Conservation (phyloP, 768 basidiomycete genomes). For the Pleurotus eryngii region DNA sequence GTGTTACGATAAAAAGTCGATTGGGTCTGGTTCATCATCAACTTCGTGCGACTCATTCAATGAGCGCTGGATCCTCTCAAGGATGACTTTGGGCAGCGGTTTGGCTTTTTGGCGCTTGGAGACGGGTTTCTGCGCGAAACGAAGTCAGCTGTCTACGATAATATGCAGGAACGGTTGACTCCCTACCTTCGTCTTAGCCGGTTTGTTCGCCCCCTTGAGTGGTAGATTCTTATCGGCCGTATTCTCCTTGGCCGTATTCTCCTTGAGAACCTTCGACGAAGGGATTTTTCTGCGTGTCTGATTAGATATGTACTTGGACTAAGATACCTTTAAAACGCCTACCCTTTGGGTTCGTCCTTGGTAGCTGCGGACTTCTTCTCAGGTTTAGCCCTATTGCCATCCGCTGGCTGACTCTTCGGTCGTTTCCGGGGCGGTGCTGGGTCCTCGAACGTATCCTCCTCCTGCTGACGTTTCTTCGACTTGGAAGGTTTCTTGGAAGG, state of each 20-base stretch:
- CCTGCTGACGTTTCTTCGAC: no score
- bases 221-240: not conserved
- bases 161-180: no score
- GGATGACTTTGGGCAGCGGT: not conserved
- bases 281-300: not conserved
- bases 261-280: constrained; percentile 1
- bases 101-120: not conserved
- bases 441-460: no score
- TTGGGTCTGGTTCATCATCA: constrained; percentile 1
- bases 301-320: not conserved
- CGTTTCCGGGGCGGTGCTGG: not conserved
- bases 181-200: not conserved
- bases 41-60: not conserved
- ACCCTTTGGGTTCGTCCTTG: no score
- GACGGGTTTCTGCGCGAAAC: not conserved
- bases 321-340: no score
- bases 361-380: not conserved
- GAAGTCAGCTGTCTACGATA: no score
- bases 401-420: not conserved
- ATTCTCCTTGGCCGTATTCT: constrained; percentile 1
- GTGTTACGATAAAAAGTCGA: not conserved
- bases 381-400: no score
- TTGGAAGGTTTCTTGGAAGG: no score
- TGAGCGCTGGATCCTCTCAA: not conserved
- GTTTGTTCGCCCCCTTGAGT: not conserved